These are phyloP conservation scores for Entophlyctis luteolus DNA, from an alignment of 192 early-diverging fungal species.

Conservation along the genomic window DNA sequence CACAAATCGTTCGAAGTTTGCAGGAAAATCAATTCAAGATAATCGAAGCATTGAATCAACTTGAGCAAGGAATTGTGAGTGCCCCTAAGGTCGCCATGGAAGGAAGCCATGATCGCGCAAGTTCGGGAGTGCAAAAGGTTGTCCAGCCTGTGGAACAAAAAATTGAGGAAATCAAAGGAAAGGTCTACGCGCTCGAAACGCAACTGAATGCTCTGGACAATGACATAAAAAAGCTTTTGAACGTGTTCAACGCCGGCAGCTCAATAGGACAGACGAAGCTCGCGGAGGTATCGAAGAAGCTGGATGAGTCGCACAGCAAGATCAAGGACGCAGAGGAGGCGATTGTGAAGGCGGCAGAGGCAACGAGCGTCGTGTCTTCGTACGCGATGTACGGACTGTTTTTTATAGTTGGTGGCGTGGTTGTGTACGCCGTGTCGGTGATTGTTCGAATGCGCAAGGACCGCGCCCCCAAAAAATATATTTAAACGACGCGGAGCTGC, in stretches of 20 bases:
- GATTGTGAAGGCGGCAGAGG: neutral
- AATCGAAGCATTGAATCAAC: slow-evolving; percentile 45
- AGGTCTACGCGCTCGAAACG: slow-evolving; percentile 19
- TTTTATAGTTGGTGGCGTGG: slow-evolving; percentile 23
- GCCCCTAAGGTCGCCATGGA: slow-evolving; percentile 7
- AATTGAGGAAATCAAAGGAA: slow-evolving; percentile 13
- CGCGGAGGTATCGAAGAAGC: slow-evolving; percentile 8
- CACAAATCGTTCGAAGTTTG: slow-evolving; percentile 34
- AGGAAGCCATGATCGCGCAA: neutral
- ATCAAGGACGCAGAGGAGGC: slow-evolving; percentile 5
- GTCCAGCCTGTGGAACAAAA: slow-evolving; percentile 21
- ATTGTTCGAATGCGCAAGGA: slow-evolving; percentile 22
- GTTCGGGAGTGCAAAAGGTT: neutral
- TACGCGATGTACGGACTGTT: slow-evolving; percentile 18
- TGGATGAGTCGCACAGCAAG: slow-evolving; percentile 19
- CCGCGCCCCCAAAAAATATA: slow-evolving; percentile 16
- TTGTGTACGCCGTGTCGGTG: slow-evolving; percentile 24
- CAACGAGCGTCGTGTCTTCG: neutral
- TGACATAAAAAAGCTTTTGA: slow-evolving; percentile 19
- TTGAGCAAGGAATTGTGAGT: slow-evolving; percentile 30
- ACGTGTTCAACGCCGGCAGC: slow-evolving; percentile 2
- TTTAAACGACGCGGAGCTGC: slow-evolving; percentile 24
- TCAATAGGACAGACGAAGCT: slow-evolving; percentile 8
- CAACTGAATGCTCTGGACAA: slow-evolving; percentile 17
- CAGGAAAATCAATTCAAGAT: slow-evolving; percentile 54